phyloP scores from a whole-genome alignment of 169 alveolate species.

The Eimeria brunetti region DNA sequence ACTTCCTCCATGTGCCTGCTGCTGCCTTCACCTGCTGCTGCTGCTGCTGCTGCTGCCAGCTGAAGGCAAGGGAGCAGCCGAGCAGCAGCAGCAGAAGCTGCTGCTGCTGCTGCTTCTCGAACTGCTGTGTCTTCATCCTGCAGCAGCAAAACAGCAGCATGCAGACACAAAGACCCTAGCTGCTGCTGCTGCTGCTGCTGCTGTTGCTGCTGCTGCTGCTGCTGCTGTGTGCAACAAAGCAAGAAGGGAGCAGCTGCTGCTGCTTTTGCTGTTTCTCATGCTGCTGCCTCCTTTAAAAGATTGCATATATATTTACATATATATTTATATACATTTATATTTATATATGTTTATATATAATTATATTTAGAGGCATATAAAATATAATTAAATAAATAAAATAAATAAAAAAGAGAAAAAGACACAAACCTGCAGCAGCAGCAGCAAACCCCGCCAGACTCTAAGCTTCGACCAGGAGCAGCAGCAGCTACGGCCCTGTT shows the following conservation, averaged over 20 bases:
- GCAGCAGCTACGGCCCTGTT: neutral
- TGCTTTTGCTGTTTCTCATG: neutral
- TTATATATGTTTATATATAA: too few relatives aligned
- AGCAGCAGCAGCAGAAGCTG: conserved; percentile 51
- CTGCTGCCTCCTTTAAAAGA: neutral
- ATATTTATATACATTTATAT: too few relatives aligned
- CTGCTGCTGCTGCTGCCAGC: conserved; percentile 24
- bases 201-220: neutral
- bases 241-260: neutral
- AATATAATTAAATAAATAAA: too few relatives aligned
- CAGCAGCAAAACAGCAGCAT: neutral
- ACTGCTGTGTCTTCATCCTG: conserved; percentile 58
- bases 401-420: neutral
- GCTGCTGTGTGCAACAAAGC: neutral
- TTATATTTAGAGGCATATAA: too few relatives aligned
- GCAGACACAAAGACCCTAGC: neutral
- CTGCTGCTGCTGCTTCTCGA: conserved; percentile 37
- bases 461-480: conserved; percentile 44
- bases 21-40: neutral
- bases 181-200: neutral
- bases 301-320: too few relatives aligned
- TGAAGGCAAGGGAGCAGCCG: conserved; percentile 3
- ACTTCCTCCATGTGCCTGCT: neutral
- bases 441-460: conserved; percentile 11
- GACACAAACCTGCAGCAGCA: conserved; percentile 68